These are phyloP conservation scores for Schoenoplectus tabernaemontani DNA, from an alignment of 202 grass and related monocot genomes.

Conservation along the genomic window DNA sequence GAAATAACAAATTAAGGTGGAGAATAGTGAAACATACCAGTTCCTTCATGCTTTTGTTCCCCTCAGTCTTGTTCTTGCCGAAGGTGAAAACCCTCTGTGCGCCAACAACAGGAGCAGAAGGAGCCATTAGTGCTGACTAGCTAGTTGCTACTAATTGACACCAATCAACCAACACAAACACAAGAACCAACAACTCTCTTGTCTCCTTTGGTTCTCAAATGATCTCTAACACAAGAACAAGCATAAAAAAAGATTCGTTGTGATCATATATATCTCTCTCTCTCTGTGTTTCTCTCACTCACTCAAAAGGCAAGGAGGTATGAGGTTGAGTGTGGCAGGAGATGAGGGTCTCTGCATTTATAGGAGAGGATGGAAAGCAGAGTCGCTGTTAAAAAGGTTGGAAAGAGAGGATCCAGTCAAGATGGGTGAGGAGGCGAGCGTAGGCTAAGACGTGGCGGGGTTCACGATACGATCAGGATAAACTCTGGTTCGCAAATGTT, in stretches of 20 bases:
- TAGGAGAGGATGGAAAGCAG: not conserved
- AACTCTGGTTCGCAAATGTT: not conserved
- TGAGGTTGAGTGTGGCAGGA: constrained; percentile 4
- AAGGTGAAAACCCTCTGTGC: constrained; percentile 84
- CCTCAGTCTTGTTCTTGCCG: constrained; percentile 97
- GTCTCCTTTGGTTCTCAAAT: not conserved
- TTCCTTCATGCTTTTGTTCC: constrained; percentile 84
- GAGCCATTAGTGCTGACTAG: constrained; percentile 47
- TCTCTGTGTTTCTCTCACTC: not conserved
- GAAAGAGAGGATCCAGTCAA: not conserved
- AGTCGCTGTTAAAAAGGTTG: not conserved
- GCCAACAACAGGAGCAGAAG: constrained; percentile 20
- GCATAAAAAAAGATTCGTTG: not conserved
- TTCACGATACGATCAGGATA: constrained; percentile 22
- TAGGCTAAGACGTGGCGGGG: constrained; percentile 20
- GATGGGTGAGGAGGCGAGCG: not conserved
- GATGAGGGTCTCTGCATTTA: not conserved
- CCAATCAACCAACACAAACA: not conserved
- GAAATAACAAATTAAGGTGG: not conserved
- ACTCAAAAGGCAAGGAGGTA: not conserved
- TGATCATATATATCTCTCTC: not conserved
- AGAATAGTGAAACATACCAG: constrained; percentile 39
- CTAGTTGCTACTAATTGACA: constrained; percentile 13
- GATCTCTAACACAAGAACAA: not conserved
- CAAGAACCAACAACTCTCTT: not conserved